phyloP scores from a whole-genome alignment of 768 basidiomycete species.

The Tricholoma bakamatsutake region DNA sequence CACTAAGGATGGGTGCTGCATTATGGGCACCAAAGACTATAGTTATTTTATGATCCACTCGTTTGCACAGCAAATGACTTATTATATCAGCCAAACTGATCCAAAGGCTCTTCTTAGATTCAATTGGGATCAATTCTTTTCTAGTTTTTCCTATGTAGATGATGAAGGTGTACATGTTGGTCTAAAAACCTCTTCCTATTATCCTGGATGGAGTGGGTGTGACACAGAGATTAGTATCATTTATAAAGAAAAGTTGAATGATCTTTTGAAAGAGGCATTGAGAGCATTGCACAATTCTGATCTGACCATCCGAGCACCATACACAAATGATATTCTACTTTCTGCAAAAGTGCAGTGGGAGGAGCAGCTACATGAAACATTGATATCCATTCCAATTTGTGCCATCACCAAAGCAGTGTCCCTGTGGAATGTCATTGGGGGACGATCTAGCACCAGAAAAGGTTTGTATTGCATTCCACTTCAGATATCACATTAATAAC shows the following conservation, averaged over 20 bases:
- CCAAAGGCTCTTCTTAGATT: not conserved
- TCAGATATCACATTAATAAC: not conserved
- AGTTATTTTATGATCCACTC: not conserved
- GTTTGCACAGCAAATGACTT: not conserved
- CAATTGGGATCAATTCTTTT: not conserved
- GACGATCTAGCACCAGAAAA: not conserved
- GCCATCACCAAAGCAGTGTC: not conserved
- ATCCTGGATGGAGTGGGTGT: not conserved
- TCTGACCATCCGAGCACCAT: not conserved
- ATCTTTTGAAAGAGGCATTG: not conserved
- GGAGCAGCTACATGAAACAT: not conserved
- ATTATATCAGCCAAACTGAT: not conserved
- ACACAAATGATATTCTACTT: not conserved
- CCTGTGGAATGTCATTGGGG: not conserved
- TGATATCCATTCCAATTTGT: not conserved
- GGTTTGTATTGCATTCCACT: no score
- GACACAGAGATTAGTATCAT: not conserved
- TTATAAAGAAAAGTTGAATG: not conserved
- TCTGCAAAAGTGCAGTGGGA: not conserved
- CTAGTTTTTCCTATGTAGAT: not conserved
- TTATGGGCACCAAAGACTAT: not conserved
- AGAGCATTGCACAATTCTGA: not conserved
- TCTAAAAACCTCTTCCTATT: not conserved
- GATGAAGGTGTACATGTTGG: not conserved
- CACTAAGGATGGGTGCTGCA: not conserved